These are phyloP conservation scores for Byssochlamys sp. DNA, from an alignment of 2,329 filamentous ascomycete genomes.

Conservation along the genomic window DNA sequence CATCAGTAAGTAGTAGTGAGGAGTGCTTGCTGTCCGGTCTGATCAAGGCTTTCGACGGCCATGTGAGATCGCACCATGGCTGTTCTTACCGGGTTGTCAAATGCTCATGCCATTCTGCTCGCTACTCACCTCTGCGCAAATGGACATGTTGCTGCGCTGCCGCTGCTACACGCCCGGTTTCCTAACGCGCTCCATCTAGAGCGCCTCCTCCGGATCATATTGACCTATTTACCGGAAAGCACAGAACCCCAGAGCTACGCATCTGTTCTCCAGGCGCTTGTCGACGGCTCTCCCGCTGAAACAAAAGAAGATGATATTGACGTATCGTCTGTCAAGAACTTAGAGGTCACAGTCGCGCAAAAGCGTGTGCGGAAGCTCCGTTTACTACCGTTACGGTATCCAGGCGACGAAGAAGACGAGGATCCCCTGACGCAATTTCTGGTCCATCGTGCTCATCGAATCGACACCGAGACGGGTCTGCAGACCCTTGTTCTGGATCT, in stretches of 20 bases:
- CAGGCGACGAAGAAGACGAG: slow-evolving; percentile 35
- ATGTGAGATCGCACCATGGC: slow-evolving; percentile 27
- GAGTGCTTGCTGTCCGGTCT: too few relatives aligned
- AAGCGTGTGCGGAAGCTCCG: slow-evolving; percentile 44
- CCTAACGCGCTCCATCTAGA: slow-evolving; percentile 41
- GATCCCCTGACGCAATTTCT: slow-evolving; percentile 48
- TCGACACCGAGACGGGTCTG: slow-evolving; percentile 51
- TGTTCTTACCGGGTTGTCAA: slow-evolving; percentile 35
- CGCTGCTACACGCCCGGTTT: slow-evolving; percentile 41
- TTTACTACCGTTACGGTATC: slow-evolving; percentile 41
- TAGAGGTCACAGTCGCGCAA: slow-evolving; percentile 42
- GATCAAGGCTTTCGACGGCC: slow-evolving; percentile 8
- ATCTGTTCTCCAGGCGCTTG: slow-evolving; percentile 40
- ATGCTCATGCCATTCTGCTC: slow-evolving; percentile 49
- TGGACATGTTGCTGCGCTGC: slow-evolving; percentile 44
- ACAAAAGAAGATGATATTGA: slow-evolving; percentile 32
- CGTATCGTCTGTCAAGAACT: slow-evolving; percentile 35
- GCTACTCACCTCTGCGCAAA: slow-evolving; percentile 48
- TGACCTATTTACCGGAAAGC: slow-evolving; percentile 54
- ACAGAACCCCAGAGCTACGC: slow-evolving; percentile 43
- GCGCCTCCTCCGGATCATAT: slow-evolving; percentile 48
- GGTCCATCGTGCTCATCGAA: slow-evolving; percentile 50
- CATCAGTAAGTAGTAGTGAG: neutral
- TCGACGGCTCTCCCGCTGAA: slow-evolving; percentile 20
- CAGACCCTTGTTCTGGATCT: slow-evolving; percentile 48